These are phyloP conservation scores for Cynanchum wilfordii DNA, from an alignment of 257 asterid genomes.

Conservation along the genomic window DNA sequence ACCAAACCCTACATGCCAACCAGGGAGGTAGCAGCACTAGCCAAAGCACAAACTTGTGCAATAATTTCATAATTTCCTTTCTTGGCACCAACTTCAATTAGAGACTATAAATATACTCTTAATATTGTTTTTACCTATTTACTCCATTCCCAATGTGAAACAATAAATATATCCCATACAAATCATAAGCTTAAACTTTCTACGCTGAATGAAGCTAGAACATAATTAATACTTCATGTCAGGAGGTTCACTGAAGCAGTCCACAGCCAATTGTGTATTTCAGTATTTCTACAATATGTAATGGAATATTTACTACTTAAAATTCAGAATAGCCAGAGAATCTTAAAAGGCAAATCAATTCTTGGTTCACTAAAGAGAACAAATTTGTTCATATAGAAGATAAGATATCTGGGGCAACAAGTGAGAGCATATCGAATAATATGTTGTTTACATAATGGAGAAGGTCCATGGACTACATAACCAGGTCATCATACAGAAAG, in stretches of 20 bases:
- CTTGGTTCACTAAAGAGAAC: not conserved
- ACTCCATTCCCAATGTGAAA: not conserved
- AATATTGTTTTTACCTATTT: not conserved
- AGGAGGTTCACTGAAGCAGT: not conserved
- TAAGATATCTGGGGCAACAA: not conserved
- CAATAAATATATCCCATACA: not conserved
- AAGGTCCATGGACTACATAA: not conserved
- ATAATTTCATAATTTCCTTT: not conserved
- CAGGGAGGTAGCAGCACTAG: constrained; percentile 14
- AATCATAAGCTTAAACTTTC: not conserved
- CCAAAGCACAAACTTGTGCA: constrained; percentile 7
- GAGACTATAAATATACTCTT: not conserved
- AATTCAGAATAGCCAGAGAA: constrained; percentile 1
- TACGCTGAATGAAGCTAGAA: not conserved
- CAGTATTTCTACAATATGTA: not conserved
- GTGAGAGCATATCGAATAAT: not conserved
- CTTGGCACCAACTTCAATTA: not conserved
- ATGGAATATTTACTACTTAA: not conserved
- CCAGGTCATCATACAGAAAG: not conserved
- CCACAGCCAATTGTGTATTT: not conserved
- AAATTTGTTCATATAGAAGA: not conserved
- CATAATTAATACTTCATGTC: not conserved
- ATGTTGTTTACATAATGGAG: not conserved
- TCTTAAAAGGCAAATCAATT: not conserved
- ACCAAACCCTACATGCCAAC: constrained; percentile 11